These are phyloP conservation scores for Rhodofomes roseus DNA, from an alignment of 1,284 basidiomycete species.

Conservation along the genomic window DNA sequence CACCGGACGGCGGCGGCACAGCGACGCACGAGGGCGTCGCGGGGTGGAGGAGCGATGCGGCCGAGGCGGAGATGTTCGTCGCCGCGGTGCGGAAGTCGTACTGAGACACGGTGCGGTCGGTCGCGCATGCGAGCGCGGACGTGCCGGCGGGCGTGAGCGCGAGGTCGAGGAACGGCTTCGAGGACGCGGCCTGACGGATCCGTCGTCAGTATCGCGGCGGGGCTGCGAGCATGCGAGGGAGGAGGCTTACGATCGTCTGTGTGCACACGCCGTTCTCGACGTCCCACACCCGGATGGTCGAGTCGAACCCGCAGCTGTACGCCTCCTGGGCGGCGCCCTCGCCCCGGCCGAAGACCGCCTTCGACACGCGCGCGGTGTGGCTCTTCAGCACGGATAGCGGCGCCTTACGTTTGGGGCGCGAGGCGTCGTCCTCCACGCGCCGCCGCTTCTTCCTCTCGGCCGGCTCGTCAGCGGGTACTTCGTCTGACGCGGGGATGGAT, in stretches of 20 bases:
- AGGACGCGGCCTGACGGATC: conserved; percentile 64
- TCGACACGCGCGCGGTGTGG: conserved; percentile 71
- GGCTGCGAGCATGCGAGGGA: too few relatives aligned
- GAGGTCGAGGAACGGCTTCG: conserved; percentile 69
- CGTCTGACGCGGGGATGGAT: conserved; percentile 56
- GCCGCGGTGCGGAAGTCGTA: conserved; percentile 57
- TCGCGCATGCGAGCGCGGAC: conserved; percentile 55
- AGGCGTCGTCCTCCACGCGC: conserved; percentile 32
- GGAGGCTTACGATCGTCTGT: conserved; percentile 56
- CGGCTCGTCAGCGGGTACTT: conserved; percentile 39
- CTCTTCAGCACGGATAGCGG: conserved; percentile 68
- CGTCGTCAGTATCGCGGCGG: too few relatives aligned
- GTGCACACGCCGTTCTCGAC: conserved; percentile 64
- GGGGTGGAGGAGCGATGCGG: conserved; percentile 58
- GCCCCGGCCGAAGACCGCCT: conserved; percentile 44
- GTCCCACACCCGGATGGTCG: conserved; percentile 73
- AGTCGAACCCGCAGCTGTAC: conserved; percentile 74
- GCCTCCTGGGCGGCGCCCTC: conserved; percentile 33
- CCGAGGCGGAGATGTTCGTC: conserved; percentile 39
- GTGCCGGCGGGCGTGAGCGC: conserved; percentile 39
- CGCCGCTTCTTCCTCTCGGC: conserved; percentile 56
- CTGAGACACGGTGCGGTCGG: conserved; percentile 63
- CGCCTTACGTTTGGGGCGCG: conserved; percentile 48
- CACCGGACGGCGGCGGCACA: conserved; percentile 23
- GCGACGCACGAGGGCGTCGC: conserved; percentile 74